Evolutionary conservation across 495 filamentous ascomycete species (phyloP), one percentile per base, ranked within the genome.

Genomic region (Penicillium robsamsonii): DNA sequence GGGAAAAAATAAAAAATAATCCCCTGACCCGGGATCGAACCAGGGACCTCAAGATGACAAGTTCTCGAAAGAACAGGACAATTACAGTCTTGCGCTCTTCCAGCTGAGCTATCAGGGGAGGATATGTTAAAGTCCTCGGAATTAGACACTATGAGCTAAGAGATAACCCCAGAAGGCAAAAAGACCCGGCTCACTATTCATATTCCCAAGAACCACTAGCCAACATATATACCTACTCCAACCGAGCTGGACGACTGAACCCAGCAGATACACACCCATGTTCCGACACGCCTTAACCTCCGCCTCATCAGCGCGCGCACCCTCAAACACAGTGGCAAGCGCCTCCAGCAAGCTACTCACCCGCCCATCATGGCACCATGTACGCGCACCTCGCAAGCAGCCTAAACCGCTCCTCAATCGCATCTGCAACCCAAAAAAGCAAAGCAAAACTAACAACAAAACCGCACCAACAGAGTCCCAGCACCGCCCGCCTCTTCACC

Each of bases 401-500:
- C 7, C 33, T 22, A 8, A 29, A 20, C 15, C 2, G 3, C 7
- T 4, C 0, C 20, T 11, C 22, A 7, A 29, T 13, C 25, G 13
- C 0, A 13, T 24, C 1, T 43, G 6, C 17, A 43, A 43, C 18
- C 3, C 40, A 22, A 42, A 42, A 42, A 5, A 13, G 0, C 4
- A 30, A n/a, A n/a, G 15, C 25, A 46, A 46, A n/a, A 46, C 41
- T 25, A 37, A 53, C 13, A 45, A 2, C 8, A 18, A 51, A 2
- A 2, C 43, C 2, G 0, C 13, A 4, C 31, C 24, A 38, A 24
- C 30, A 46, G 42, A 46, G 15, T 52, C 35, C 49, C 33, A 24
- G 24, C 35, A 40, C 5, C 24, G 15, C 52, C 5, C 65, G 63
- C 37, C 55, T 33, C 46, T 64, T 64, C 62, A 57, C 55, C 37